A percentile compares a stretch with the other conserved stretches of the same genome.
phyloP scores from a whole-genome alignment of 305 asterid species.

The Fraxinus albicans region DNA sequence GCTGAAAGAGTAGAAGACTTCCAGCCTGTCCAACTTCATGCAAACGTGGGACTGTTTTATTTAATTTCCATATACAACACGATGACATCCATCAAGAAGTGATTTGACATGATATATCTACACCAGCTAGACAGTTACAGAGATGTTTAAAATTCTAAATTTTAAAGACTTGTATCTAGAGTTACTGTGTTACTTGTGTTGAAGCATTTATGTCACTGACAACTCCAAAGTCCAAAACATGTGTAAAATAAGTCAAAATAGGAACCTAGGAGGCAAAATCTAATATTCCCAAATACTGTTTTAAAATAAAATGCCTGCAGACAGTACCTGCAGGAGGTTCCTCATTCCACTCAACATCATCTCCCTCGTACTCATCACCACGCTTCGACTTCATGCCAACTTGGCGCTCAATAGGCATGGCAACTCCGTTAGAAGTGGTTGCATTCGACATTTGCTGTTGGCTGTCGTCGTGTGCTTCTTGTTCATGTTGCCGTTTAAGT shows the following conservation, averaged over 20 bases:
- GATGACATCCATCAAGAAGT: background rate
- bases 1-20: background rate
- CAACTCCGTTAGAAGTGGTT: constrained; percentile 27
- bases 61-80: background rate
- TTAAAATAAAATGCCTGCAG: background rate
- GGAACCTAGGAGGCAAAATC: background rate
- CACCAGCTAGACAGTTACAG: background rate
- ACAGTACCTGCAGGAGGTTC: constrained; percentile 57
- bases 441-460: constrained; percentile 38
- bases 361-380: constrained; percentile 56
- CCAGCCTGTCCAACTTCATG: background rate
- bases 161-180: background rate
- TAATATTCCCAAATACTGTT: background rate
- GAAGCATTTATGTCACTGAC: background rate
- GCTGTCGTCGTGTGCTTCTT: constrained; percentile 49
- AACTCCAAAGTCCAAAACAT: background rate
- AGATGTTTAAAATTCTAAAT: background rate
- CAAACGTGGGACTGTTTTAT: background rate
- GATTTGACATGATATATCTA: background rate
- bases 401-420: constrained; percentile 51
- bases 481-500: constrained; percentile 57
- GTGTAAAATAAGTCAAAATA: background rate
- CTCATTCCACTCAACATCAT: constrained; percentile 71
- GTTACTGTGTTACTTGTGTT: background rate
- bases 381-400: constrained; percentile 75